These are phyloP conservation scores for Penicillium carneum DNA, from an alignment of 2,329 filamentous ascomycete genomes.

Conservation along the genomic window DNA sequence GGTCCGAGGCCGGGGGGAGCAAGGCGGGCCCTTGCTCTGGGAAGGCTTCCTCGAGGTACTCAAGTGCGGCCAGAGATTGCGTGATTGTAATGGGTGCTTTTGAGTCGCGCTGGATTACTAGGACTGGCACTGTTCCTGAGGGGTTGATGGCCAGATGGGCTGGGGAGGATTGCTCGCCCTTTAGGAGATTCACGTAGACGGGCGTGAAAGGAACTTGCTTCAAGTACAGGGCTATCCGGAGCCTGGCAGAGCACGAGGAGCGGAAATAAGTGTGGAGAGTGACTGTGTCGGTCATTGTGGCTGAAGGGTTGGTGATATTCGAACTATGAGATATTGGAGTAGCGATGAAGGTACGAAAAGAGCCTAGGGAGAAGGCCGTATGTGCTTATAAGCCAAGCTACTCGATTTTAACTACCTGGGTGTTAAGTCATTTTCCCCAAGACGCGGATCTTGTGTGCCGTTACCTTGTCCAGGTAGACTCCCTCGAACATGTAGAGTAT, in stretches of 20 bases:
- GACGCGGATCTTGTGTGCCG: background rate
- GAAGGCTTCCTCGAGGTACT: conserved; percentile 67
- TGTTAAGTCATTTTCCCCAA: background rate
- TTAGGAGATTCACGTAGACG: conserved; percentile 62
- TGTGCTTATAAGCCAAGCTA: background rate
- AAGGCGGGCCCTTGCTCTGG: conserved; percentile 54
- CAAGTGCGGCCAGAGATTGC: conserved; percentile 67
- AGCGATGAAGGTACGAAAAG: background rate
- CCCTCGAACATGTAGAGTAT: background rate
- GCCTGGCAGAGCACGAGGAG: conserved; percentile 68
- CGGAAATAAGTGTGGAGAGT: conserved; percentile 67
- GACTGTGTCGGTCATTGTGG: conserved; percentile 35
- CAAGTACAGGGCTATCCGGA: conserved; percentile 66
- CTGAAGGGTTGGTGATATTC: background rate
- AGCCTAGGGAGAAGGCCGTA: too few relatives aligned
- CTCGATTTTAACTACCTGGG: background rate
- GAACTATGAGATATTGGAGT: background rate
- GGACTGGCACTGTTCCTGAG: conserved; percentile 62
- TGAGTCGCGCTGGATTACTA: conserved; percentile 50
- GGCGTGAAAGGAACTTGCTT: conserved; percentile 61
- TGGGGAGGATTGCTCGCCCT: conserved; percentile 59
- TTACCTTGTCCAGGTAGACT: background rate
- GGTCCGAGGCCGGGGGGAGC: conserved; percentile 58
- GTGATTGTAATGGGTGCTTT: conserved; percentile 52
- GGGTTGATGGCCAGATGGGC: conserved; percentile 62